These are phyloP conservation scores for Ophiostoma ips DNA, from an alignment of 2,329 filamentous ascomycete species.

Conservation along the genomic window DNA sequence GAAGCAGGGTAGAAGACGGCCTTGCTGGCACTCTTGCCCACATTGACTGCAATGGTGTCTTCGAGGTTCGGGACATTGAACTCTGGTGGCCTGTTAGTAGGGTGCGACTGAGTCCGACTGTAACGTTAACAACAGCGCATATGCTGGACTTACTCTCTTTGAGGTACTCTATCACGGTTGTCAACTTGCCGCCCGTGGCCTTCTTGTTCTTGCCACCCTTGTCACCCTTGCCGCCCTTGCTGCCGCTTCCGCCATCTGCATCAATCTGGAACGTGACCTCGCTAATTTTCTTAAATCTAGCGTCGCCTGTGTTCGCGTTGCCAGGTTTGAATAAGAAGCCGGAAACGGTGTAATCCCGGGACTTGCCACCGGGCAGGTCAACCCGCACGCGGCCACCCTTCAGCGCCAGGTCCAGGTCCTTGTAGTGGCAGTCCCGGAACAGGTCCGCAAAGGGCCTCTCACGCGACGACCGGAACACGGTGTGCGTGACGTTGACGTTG, in stretches of 20 bases:
- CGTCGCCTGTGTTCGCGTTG: not conserved
- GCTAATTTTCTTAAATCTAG: conserved; percentile 2
- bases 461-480: conserved; percentile 29
- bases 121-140: not conserved
- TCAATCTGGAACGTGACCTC: conserved; percentile 4
- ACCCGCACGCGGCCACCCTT: conserved; percentile 18
- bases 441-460: conserved; percentile 2
- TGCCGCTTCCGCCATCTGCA: not conserved
- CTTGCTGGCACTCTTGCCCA: conserved; percentile 37
- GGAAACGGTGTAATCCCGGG: conserved; percentile 18
- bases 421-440: conserved; percentile 6
- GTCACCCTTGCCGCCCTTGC: not conserved
- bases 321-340: conserved; percentile 14
- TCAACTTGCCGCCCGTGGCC: not conserved
- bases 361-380: conserved; percentile 18
- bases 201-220: conserved; percentile 3
- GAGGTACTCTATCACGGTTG: conserved; percentile 5
- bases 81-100: not conserved
- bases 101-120: not conserved
- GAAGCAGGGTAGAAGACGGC: conserved; percentile 56
- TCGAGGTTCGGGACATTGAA: not conserved
- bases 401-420: conserved; percentile 6
- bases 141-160: conserved; percentile 6
- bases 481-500: conserved; percentile 41
- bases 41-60: conserved; percentile 42